Evolutionary conservation across 129 eudicot genomes (phyloP), one percentile per base, ranked within the genome.

Genomic region (Arctium lappa): DNA sequence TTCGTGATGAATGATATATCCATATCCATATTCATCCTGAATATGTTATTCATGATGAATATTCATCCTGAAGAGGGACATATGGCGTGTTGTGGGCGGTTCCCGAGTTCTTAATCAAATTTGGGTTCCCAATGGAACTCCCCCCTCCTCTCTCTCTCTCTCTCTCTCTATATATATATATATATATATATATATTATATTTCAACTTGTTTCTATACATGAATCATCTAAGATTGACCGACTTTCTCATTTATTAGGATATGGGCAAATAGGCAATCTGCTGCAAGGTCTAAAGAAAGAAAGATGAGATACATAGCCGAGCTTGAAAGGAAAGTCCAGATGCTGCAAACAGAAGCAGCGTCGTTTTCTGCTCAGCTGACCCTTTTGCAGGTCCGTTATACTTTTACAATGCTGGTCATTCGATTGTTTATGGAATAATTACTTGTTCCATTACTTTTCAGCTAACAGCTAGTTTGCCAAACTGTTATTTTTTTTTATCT

Each of bases 241-340:
- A 6, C 68, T 68, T 36, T 34, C 40, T 39, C 0, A 37, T 18
- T 50, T 38, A 6, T 60, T 75, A 94, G 98, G 91, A 90, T 94
- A 75, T 92, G 93, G 98, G 97, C 98, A 38, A 92, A 94, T 73
- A 90, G 98, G 86, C 98, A 92, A 81, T 94, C 98, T 42, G 98
- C 98, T 69, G 98, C 92, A 63, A 86, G 97, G 82, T 94, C 98
- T 18, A 94, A 94, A 85, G 97, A 92, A 84, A 83, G 97, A 86
- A 94, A 94, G 84, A 90, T 92, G 95, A 86, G 98, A 84, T 94
- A 94, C 82, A 94, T 94, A 81, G 81, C 90, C 9, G 98, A 92
- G 85, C 97, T 94, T 60, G 95, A 94, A 80, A 88, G 94, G 83
- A 88, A 90, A 83, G 80, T 94, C 65, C 95, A 88, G 75, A 75